Conservation (phyloP, 2,329 filamentous ascomycete genomes). For the Rhynchosporium agropyri region DNA sequence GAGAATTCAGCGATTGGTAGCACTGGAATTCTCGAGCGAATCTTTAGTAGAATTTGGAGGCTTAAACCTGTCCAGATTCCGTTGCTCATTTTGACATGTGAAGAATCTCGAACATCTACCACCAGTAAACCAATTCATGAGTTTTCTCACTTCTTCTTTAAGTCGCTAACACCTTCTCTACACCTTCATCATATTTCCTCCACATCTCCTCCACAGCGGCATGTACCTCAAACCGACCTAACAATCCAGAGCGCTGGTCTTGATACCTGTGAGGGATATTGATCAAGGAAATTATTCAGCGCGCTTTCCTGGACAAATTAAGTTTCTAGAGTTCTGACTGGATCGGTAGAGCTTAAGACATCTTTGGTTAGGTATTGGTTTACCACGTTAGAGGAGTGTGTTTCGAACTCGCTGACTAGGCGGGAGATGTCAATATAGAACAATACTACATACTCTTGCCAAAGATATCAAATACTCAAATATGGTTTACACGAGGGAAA, state of each 20-base stretch:
- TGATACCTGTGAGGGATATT: constrained; percentile 45
- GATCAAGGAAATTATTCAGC: constrained; percentile 50
- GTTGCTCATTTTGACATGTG: too few species aligned
- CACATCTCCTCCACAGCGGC: constrained; percentile 47
- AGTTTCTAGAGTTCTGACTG: constrained; percentile 24
- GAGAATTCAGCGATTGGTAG: too few species aligned
- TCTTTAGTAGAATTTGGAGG: too few species aligned
- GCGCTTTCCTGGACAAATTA: constrained; percentile 41
- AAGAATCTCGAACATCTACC: too few species aligned
- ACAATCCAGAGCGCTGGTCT: constrained; percentile 46
- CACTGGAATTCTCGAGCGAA: too few species aligned
- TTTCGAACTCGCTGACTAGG: constrained; percentile 49
- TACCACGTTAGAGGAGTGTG: constrained; percentile 47
- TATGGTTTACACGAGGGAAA: too few species aligned
- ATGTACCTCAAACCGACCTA: constrained; percentile 49
- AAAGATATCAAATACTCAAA: background rate
- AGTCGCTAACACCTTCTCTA: background rate
- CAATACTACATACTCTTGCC: background rate
- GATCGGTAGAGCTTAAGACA: constrained; percentile 40
- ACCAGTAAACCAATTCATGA: too few species aligned
- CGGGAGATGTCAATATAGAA: background rate
- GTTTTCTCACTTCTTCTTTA: background rate
- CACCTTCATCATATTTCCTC: constrained; percentile 23
- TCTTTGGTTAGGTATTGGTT: constrained; percentile 49
- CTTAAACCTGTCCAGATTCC: too few species aligned